Conservation (phyloP, 306 rosid species). For the Ormosia emarginata region DNA sequence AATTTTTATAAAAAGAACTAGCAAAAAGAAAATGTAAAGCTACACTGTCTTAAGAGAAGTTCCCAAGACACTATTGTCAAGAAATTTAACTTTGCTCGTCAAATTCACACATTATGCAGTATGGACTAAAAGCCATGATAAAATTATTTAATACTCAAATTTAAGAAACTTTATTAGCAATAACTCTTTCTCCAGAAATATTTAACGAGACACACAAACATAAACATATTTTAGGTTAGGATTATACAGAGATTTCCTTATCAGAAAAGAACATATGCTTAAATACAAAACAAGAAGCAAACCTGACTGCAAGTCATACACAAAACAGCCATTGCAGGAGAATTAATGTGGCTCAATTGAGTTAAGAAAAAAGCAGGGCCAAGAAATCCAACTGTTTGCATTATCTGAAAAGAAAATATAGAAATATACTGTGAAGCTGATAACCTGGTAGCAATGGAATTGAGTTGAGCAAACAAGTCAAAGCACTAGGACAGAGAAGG, state of each 20-base stretch:
- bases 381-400: constrained; percentile 97
- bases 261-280: constrained; percentile 11
- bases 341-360: constrained; percentile 84
- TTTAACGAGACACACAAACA: not conserved
- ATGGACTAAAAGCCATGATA: not conserved
- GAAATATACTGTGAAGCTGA: constrained; percentile 1
- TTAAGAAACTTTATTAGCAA: not conserved
- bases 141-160: not conserved
- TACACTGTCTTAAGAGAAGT: not conserved
- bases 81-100: not conserved
- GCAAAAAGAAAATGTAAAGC: not conserved
- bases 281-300: constrained; percentile 14
- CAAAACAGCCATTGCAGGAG: constrained; percentile 90
- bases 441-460: constrained; percentile 7
- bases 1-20: not conserved
- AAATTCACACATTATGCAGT: constrained; percentile 11
- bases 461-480: not conserved
- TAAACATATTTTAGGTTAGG: not conserved
- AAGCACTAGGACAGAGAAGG: constrained; percentile 1
- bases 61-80: not conserved
- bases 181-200: not conserved
- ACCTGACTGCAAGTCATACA: constrained; percentile 99
- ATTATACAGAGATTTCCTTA: not conserved
- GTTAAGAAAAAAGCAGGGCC: constrained; percentile 99
- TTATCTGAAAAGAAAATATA: constrained; percentile 53